Evolutionary conservation across 306 rosid species (phyloP).

Genomic region (Cicer cuneatum): DNA sequence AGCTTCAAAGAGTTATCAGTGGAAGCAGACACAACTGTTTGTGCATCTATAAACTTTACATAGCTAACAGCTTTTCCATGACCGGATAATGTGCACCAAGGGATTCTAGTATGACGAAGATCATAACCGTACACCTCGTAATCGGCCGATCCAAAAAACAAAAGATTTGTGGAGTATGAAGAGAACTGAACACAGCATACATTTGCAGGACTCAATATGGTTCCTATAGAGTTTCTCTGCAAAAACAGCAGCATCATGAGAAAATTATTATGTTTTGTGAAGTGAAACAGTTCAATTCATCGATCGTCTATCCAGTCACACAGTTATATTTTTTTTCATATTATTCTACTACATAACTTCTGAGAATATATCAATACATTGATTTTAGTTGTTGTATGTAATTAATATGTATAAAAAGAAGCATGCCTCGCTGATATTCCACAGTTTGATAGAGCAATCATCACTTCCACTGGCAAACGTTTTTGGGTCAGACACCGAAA

Average conservation of each 20-base stretch:
- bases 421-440: conserved; percentile 90
- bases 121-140: conserved; percentile 86
- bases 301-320: background rate
- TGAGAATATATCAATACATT: background rate
- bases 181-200: conserved; percentile 98
- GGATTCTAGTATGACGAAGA: conserved; percentile 74
- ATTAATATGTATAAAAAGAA: conserved; percentile 42
- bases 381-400: background rate
- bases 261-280: conserved; percentile 5
- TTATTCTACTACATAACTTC: conserved; percentile 1
- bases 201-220: conserved; percentile 73
- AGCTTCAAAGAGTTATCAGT: conserved; percentile 79
- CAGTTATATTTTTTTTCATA: conserved; percentile 24
- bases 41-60: conserved; percentile 82
- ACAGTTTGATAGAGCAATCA: conserved; percentile 84
- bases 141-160: conserved; percentile 89
- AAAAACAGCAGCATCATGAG: conserved; percentile 38
- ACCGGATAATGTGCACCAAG: conserved; percentile 89
- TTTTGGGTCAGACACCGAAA: conserved; percentile 79
- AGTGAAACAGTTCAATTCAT: conserved; percentile 14
- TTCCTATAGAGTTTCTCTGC: conserved; percentile 76
- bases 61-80: conserved; percentile 90
- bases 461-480: conserved; percentile 96
- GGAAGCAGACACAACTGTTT: conserved; percentile 71
- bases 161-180: conserved; percentile 65